These are phyloP conservation scores for Fusarium sp. DNA, from an alignment of 2,329 filamentous ascomycete species.

Conservation along the genomic window DNA sequence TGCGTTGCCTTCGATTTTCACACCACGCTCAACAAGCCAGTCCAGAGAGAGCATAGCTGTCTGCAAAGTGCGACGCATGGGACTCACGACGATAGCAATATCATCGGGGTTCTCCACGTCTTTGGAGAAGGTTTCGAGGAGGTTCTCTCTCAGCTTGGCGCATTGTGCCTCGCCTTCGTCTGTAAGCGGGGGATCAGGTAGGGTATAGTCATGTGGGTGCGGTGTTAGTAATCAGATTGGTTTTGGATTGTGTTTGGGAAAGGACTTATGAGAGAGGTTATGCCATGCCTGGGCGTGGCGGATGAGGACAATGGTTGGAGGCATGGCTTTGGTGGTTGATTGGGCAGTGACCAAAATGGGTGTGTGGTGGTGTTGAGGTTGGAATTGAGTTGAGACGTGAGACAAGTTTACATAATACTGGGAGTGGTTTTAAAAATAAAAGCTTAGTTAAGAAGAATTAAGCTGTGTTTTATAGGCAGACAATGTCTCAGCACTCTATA, in stretches of 20 bases:
- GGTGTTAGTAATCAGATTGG: constrained; percentile 16
- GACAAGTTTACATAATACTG: neutral
- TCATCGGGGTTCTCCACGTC: constrained; percentile 48
- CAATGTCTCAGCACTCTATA: neutral
- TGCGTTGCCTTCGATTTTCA: constrained; percentile 68
- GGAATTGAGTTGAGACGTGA: constrained; percentile 1
- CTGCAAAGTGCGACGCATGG: constrained; percentile 74
- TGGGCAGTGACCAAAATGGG: neutral
- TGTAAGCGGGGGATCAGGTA: constrained; percentile 66
- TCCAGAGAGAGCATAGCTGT: constrained; percentile 69
- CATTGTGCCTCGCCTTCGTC: constrained; percentile 64
- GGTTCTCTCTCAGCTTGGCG: constrained; percentile 56
- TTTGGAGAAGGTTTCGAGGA: constrained; percentile 57
- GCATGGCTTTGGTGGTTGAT: constrained; percentile 53
- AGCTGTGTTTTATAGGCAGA: neutral
- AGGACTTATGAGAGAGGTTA: constrained; percentile 64
- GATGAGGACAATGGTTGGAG: constrained; percentile 79
- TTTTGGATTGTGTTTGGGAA: neutral
- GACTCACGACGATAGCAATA: constrained; percentile 69
- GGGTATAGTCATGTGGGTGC: constrained; percentile 58
- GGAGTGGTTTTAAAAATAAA: neutral
- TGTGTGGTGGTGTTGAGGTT: constrained; percentile 11
- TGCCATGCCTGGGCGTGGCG: constrained; percentile 85
- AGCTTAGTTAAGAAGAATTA: neutral
- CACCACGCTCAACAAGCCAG: constrained; percentile 67